Percentiles rank a stretch among this genome's conserved stretches.
These are phyloP conservation scores for Medicago lupulina DNA, from an alignment of 306 rosid species.

Conservation along the genomic window DNA sequence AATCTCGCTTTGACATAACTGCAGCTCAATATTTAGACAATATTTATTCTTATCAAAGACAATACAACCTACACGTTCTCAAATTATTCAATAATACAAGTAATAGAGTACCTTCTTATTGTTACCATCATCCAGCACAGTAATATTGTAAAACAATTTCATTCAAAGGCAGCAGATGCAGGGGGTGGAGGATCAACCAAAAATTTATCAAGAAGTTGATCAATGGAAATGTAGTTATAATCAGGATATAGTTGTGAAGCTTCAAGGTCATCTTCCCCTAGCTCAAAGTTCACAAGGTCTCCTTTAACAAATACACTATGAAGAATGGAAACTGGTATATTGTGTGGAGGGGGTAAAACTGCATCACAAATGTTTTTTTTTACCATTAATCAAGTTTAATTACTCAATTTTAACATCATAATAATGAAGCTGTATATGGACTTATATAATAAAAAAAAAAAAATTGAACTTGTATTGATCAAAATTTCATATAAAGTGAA, in stretches of 20 bases:
- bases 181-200: constrained; percentile 44
- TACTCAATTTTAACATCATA: too few relatives aligned
- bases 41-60: not conserved
- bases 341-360: constrained; percentile 47
- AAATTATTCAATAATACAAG: not conserved
- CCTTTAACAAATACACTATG: constrained; percentile 51
- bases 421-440: too few relatives aligned
- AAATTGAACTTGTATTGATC: not conserved
- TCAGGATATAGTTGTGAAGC: constrained; percentile 51
- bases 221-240: constrained; percentile 39
- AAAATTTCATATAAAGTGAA: not conserved
- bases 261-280: constrained; percentile 44
- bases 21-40: too few relatives aligned
- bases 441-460: too few relatives aligned
- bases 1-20: too few relatives aligned
- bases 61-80: not conserved
- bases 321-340: constrained; percentile 49
- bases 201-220: constrained; percentile 53
- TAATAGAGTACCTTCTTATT: not conserved
- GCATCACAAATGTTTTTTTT: constrained; percentile 10
- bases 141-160: not conserved
- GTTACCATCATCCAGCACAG: not conserved
- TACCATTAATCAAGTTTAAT: not conserved
- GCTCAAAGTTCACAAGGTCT: constrained; percentile 39
- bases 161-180: constrained; percentile 48